Evolutionary conservation across 768 basidiomycete species (phyloP).

Genomic region (Termitomyces sp.): DNA sequence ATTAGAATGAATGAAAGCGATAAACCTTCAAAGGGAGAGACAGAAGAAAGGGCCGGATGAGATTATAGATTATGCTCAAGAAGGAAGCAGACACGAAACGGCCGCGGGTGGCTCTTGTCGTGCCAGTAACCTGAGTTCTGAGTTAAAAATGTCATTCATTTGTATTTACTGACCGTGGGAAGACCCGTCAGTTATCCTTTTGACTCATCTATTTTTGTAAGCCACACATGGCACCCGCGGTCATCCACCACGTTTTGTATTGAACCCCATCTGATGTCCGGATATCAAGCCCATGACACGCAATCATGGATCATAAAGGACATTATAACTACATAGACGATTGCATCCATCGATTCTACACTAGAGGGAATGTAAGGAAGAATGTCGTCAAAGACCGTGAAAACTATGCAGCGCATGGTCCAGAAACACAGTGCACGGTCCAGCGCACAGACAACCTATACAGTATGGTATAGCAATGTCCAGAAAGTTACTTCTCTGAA

Average conservation of each 20-base stretch:
- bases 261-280: no score
- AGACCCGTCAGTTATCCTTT: neutral
- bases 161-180: conserved; percentile 1
- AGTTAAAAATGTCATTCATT: neutral
- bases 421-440: no score
- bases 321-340: no score
- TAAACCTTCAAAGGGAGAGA: neutral
- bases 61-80: neutral
- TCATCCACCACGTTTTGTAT: neutral
- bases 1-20: neutral
- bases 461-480: no score
- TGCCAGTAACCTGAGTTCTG: neutral
- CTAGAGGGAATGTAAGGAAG: no score
- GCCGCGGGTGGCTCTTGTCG: neutral
- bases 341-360: neutral
- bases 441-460: no score
- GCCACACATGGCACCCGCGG: neutral
- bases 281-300: no score
- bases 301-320: neutral
- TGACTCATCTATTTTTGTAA: neutral
- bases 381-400: no score
- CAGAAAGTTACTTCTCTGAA: no score
- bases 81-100: neutral
- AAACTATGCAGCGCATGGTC: no score
- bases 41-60: neutral